phyloP scores from a whole-genome alignment of 352 stramenopile species.

The Plasmopara muralis region DNA sequence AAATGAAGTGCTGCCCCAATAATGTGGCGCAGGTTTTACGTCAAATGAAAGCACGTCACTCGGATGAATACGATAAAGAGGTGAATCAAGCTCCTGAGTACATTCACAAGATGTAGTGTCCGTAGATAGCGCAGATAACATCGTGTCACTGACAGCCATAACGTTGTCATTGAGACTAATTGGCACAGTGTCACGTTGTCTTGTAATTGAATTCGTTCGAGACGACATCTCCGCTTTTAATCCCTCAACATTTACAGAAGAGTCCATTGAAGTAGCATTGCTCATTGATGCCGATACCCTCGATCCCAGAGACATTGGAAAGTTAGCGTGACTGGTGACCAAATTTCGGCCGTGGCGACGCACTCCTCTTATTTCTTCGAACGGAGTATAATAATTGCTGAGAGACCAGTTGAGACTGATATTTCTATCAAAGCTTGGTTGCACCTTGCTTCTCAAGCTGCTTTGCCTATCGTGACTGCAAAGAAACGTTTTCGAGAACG shows the following conservation, averaged over 20 bases:
- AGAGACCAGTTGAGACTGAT: constrained; percentile 7
- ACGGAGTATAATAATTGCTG: constrained; percentile 18
- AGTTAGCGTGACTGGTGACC: constrained; percentile 22
- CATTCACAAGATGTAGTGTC: constrained; percentile 7
- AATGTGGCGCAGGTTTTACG: constrained; percentile 26
- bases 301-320: constrained; percentile 6
- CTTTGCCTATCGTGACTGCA: constrained; percentile 7
- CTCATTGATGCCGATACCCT: constrained; percentile 13
- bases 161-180: neutral
- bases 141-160: constrained; percentile 6
- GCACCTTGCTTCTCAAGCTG: constrained; percentile 18
- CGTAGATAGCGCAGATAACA: constrained; percentile 21
- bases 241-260: constrained; percentile 5
- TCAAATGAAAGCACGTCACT: constrained; percentile 37
- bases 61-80: constrained; percentile 41
- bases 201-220: constrained; percentile 2
- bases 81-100: constrained; percentile 9
- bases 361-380: constrained; percentile 10
- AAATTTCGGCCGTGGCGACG: constrained; percentile 14
- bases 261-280: constrained; percentile 14
- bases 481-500: constrained; percentile 14
- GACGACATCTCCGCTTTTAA: constrained; percentile 7
- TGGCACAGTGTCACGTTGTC: constrained; percentile 2
- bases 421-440: constrained; percentile 14
- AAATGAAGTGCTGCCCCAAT: constrained; percentile 36